Conservation (phyloP, 768 basidiomycete genomes). For the Trametes cinnabarina region DNA sequence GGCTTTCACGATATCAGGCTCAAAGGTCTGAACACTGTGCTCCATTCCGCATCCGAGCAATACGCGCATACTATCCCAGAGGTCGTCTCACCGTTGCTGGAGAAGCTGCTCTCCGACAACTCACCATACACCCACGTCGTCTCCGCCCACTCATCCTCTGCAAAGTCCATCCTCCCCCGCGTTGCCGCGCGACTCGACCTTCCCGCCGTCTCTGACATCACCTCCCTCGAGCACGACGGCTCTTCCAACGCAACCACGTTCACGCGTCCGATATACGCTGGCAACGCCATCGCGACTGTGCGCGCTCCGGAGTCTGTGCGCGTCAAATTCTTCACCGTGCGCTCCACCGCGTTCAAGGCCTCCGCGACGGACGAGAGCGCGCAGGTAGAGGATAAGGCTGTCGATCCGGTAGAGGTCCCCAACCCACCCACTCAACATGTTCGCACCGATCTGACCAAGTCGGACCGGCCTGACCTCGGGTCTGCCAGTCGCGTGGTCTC, state of each 20-base stretch:
- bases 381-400: conserved; percentile 56
- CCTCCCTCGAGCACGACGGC: conserved; percentile 70
- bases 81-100: conserved; percentile 77
- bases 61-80: conserved; percentile 75
- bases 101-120: conserved; percentile 63
- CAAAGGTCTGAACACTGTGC: conserved; percentile 61
- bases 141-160: conserved; percentile 86
- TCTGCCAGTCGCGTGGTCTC: conserved; percentile 87
- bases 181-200: conserved; percentile 87
- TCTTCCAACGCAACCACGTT: conserved; percentile 78
- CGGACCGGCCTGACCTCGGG: conserved; percentile 89
- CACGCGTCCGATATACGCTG: conserved; percentile 94
- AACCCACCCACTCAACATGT: conserved; percentile 61
- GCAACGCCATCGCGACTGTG: conserved; percentile 94
- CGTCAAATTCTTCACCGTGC: conserved; percentile 93
- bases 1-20: conserved; percentile 43
- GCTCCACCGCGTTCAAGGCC: conserved; percentile 86
- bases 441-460: conserved; percentile 77
- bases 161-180: conserved; percentile 91
- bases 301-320: conserved; percentile 72
- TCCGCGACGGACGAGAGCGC: conserved; percentile 48
- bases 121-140: conserved; percentile 85
- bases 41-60: conserved; percentile 68
- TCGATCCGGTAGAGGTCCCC: conserved; percentile 62
- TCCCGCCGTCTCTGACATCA: conserved; percentile 90